Base-by-base conservation (phyloP, 768 basidiomycete species). In the Leccinum olivaceopallidum region DNA sequence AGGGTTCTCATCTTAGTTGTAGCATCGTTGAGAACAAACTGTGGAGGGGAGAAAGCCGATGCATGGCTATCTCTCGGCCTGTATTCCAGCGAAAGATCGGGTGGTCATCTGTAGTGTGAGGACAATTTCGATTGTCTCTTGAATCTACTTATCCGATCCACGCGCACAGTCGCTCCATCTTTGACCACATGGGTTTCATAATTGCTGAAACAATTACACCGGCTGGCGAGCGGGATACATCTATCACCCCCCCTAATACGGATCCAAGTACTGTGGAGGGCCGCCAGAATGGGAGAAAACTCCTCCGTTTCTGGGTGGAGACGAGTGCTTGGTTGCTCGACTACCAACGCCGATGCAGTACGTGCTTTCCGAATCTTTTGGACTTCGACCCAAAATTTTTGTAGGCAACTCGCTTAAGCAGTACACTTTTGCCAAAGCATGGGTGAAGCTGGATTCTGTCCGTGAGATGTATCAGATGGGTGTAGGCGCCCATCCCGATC, bases 251-350 rank as follows among this genome's bases (percentile, higher is more conserved):
- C 20, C 89, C 89, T 0, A 48, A 72, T 6, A 84, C 85, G 4
- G 84, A 89, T 60, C 66, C 77, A 16, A 66, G 57, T 10, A 79
- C 77, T 9, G 66, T 74, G 9, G 73, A 78, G 42, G 87, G 86
- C 18, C 80, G 74, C 59, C 77, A 78, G 58, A 83, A 80, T 61
- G 80, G 86, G 5, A 80, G 81, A 24, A 87, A 81, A 67, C 79
- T 94, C 4, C 79, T 94, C 53, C 83, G 92, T 36, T 89, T 87
- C 30, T 94, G 92, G 92, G 80, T 92, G 18, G 92, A 94, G 69
- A 73, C 88, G 8, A 75, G 81, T 44, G 82, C 89, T 4, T 94
- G 86, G 85, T 65, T 87, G 20, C 74, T 78, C 5, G 83, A 90
- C 56, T 90, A 81, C 63, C 80, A 77, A 56, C 80, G 79, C 37